A percentile compares a stretch with the other conserved stretches of the same genome.
Conservation (phyloP, 2,329 filamentous ascomycete genomes). For the Keithomyces neogunnii region DNA sequence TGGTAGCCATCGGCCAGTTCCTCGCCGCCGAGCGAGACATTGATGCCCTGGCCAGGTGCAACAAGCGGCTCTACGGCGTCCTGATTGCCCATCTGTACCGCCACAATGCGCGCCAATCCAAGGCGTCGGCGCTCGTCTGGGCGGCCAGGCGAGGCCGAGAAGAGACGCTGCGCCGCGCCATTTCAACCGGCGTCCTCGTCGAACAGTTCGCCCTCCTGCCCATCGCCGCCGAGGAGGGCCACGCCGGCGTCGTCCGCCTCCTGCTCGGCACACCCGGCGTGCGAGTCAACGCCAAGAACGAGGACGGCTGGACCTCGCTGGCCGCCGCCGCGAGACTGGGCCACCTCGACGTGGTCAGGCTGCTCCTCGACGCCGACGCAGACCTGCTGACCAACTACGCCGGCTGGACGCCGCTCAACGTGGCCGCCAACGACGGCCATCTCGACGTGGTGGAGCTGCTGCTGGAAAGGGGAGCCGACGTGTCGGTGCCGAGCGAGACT, state of each 20-base stretch:
- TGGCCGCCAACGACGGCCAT: constrained; percentile 9
- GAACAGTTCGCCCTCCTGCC: constrained; percentile 4
- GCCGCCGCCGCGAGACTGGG: constrained; percentile 7
- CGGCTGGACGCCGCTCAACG: constrained; percentile 9
- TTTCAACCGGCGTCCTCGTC: constrained; percentile 1
- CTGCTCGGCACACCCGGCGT: constrained; percentile 4
- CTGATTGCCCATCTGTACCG: constrained; percentile 4
- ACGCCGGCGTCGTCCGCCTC: not conserved
- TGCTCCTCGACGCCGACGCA: constrained; percentile 4
- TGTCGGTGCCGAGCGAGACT: constrained; percentile 4
- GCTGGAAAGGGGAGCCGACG: constrained; percentile 4
- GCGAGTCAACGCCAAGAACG: constrained; percentile 1
- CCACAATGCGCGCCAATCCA: not conserved
- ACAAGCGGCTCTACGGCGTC: constrained; percentile 3
- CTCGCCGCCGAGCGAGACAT: constrained; percentile 3
- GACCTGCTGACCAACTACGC: constrained; percentile 4
- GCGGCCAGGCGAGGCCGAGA: constrained; percentile 4
- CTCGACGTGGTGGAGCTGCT: constrained; percentile 6
- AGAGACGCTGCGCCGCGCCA: constrained; percentile 4
- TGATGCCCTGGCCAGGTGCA: constrained; percentile 1
- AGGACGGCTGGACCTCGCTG: constrained; percentile 7
- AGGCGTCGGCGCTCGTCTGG: constrained; percentile 4
- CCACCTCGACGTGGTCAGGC: constrained; percentile 5
- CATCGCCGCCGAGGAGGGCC: constrained; percentile 2
- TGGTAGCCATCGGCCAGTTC: constrained; percentile 2